These are phyloP conservation scores for Euptelea pleiosperma DNA, from an alignment of 164 flowering plant genomes.

Conservation along the genomic window DNA sequence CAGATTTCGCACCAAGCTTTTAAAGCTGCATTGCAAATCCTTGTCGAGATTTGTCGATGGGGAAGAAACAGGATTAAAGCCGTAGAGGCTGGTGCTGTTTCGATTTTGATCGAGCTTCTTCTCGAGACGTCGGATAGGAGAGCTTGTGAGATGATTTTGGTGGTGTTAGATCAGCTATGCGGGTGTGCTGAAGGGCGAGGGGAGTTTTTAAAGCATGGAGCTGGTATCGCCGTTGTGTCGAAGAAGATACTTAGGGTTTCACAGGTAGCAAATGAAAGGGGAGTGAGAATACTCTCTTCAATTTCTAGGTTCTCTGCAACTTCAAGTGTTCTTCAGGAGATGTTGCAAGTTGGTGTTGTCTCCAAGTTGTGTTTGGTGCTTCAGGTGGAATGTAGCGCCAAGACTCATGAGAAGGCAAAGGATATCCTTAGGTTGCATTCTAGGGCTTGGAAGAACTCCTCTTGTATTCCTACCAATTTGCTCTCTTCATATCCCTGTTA, in stretches of 20 bases:
- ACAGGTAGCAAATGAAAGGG: conserved; percentile 53
- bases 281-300: conserved; percentile 53
- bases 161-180: conserved; percentile 54
- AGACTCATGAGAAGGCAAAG: conserved; percentile 61
- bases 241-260: conserved; percentile 85
- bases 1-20: conserved; percentile 48
- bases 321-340: conserved; percentile 58
- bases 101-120: conserved; percentile 50
- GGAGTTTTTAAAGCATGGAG: conserved; percentile 56
- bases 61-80: conserved; percentile 76
- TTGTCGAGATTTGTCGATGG: conserved; percentile 58
- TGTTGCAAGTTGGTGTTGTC: conserved; percentile 80
- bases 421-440: conserved; percentile 67
- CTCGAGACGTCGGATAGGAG: conserved; percentile 38
- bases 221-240: conserved; percentile 71
- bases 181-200: conserved; percentile 81
- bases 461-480: conserved; percentile 59
- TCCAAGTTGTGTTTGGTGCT: conserved; percentile 73
- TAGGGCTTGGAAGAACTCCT: conserved; percentile 63
- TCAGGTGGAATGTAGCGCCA: conserved; percentile 48
- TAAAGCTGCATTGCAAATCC: conserved; percentile 57
- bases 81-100: conserved; percentile 54
- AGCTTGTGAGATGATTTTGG: conserved; percentile 42
- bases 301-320: conserved; percentile 52
- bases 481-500: conserved; percentile 51